Evolutionary conservation across 169 alveolate genomes (phyloP), one percentile per base, ranked within the genome.

Genomic region (Plasmodium chabaudi): DNA sequence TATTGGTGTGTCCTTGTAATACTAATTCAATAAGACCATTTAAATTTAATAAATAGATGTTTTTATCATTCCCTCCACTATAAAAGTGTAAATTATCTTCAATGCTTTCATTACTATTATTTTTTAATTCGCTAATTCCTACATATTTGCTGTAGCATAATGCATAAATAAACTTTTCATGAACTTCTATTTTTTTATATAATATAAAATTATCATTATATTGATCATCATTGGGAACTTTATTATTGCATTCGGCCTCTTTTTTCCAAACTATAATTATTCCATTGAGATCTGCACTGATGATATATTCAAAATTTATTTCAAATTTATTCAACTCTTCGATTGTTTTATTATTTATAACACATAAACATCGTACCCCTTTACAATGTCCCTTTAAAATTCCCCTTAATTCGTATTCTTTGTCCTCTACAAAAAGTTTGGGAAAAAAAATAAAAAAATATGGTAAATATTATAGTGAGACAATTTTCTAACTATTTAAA

Each of bases 171-270:
- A 75, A 61, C 23, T 68, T 61, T 63, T 75, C 88, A 55, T 75
- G 88, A 47, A 75, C n/a, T 47, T 75, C 88, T n/a, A 75, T 63
- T 60, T 75, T 75, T 63, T 21, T 75, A 68, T 75, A 75, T 47
- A 75, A 56, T 23, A 9, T 23, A 39, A 44, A 75, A 49, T 75
- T 63, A 63, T 75, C 74, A n/a, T 42, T 39, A 65, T 65, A 27
- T 23, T 1, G 19, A 13, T 61, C 21, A 19, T 2, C 9, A 68
- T 15, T 15, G 9, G 42, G 42, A 17, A 17, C 68, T 39, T 55
- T 12, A 10, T 13, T 12, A 9, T 49, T 74, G 25, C 56, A 46
- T 3, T 27, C 1, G 25, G 15, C 23, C 39, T 47, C 60, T 53
- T 6, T 49, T 63, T 75, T 75, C 88, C 88, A 75, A 15, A 75